phyloP scores from a whole-genome alignment of 2,329 filamentous ascomycete genomes.

The Amylocarpus encephaloides region DNA sequence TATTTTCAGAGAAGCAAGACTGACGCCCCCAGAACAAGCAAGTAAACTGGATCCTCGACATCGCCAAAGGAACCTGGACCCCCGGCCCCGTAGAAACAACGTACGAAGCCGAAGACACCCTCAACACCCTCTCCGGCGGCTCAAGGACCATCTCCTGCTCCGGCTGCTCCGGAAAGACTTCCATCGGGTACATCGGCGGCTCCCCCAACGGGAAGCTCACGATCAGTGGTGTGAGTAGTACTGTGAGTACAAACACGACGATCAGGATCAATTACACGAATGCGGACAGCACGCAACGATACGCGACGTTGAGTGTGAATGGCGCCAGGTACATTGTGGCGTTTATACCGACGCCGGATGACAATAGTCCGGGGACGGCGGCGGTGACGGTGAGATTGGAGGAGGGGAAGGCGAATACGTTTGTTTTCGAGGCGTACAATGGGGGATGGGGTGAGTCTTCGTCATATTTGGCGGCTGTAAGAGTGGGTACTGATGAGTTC shows the following conservation, averaged over 20 bases:
- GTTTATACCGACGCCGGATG: slow-evolving; percentile 45
- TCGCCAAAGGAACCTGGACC: slow-evolving; percentile 38
- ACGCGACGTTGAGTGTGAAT: slow-evolving; percentile 51
- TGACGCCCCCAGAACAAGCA: slow-evolving; percentile 35
- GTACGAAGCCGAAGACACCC: slow-evolving; percentile 46
- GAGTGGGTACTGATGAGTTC: slow-evolving; percentile 10
- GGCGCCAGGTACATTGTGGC: slow-evolving; percentile 44
- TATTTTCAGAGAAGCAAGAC: background rate
- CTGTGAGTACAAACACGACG: slow-evolving; percentile 41
- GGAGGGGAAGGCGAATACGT: slow-evolving; percentile 40
- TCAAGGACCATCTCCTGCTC: slow-evolving; percentile 43
- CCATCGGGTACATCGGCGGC: slow-evolving; percentile 52
- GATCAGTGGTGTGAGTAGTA: slow-evolving; percentile 41
- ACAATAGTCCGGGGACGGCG: slow-evolving; percentile 40
- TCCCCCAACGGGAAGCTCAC: slow-evolving; percentile 39
- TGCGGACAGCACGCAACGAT: slow-evolving; percentile 46
- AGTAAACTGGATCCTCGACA: slow-evolving; percentile 49
- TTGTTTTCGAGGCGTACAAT: slow-evolving; percentile 40
- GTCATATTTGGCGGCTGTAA: background rate
- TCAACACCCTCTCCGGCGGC: slow-evolving; percentile 36
- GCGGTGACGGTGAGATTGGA: slow-evolving; percentile 43
- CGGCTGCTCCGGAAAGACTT: slow-evolving; percentile 42
- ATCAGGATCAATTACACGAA: slow-evolving; percentile 51
- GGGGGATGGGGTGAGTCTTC: slow-evolving; percentile 34
- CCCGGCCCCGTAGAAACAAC: slow-evolving; percentile 39